A percentile compares a stretch with the other conserved stretches of the same genome.
These are phyloP conservation scores for Lathyrus sativus DNA, from an alignment of 306 rosid genomes.

Conservation along the genomic window DNA sequence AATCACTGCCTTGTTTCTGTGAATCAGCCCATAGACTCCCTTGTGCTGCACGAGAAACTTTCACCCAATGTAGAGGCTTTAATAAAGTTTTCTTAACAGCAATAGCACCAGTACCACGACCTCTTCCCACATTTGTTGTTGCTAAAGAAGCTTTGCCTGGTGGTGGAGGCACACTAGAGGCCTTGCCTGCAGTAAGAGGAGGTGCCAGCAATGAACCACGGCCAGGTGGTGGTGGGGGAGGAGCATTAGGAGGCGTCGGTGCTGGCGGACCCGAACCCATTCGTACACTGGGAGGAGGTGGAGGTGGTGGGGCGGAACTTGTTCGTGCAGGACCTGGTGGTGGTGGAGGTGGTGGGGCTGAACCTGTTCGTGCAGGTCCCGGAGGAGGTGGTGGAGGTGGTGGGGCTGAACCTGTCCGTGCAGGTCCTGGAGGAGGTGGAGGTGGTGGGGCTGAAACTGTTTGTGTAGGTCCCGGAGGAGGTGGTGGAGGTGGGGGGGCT, in stretches of 20 bases:
- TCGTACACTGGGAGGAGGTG: conserved; percentile 49
- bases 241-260: conserved; percentile 56
- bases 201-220: conserved; percentile 33
- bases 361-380: conserved; percentile 14
- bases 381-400: conserved; percentile 47
- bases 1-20: conserved; percentile 68
- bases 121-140: conserved; percentile 61
- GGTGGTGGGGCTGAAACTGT: conserved; percentile 42
- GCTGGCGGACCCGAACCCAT: conserved; percentile 43
- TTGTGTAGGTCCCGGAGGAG: conserved; percentile 28
- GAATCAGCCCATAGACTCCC: conserved; percentile 99
- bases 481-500: conserved; percentile 49
- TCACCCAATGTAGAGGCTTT: conserved; percentile 94
- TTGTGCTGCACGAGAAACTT: conserved; percentile 83
- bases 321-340: conserved; percentile 27
- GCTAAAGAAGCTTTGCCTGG: conserved; percentile 49
- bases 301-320: conserved; percentile 38
- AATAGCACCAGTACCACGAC: conserved; percentile 56
- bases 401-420: conserved; percentile 30
- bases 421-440: conserved; percentile 46
- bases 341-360: conserved; percentile 51
- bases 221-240: conserved; percentile 47
- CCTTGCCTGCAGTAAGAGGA: conserved; percentile 35
- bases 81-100: conserved; percentile 73
- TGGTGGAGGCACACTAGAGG: conserved; percentile 43